Percentiles rank a stretch among this genome's conserved stretches.
phyloP scores from a whole-genome alignment of 345 rosid genomes.

The Turnera subulata region DNA sequence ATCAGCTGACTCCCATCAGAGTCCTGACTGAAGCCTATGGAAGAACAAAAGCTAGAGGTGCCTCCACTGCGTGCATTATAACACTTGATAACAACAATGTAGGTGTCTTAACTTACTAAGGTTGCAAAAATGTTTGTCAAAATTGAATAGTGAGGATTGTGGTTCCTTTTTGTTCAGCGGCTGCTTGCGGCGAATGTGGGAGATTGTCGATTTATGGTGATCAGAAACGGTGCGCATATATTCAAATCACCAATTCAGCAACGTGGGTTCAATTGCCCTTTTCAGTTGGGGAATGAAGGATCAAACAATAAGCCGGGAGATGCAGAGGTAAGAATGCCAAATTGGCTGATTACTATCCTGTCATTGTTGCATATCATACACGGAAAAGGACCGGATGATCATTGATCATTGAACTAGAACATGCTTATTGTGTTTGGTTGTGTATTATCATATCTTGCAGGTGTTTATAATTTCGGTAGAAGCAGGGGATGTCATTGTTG shows the following conservation, averaged over 20 bases:
- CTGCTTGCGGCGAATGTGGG: slow-evolving; percentile 8
- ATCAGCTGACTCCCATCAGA: slow-evolving; percentile 2
- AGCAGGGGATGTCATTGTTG: slow-evolving; percentile 18
- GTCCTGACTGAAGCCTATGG: slow-evolving; percentile 9
- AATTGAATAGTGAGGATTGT: not conserved
- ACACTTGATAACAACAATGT: not conserved
- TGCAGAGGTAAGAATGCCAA: not conserved
- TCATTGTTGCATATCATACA: too few relatives aligned
- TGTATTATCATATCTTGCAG: slow-evolving; percentile 5
- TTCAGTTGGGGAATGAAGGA: not conserved
- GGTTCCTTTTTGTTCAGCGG: not conserved
- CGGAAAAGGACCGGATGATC: too few relatives aligned
- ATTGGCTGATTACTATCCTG: too few relatives aligned
- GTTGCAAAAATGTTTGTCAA: too few relatives aligned
- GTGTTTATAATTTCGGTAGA: slow-evolving; percentile 1
- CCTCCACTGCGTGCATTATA: slow-evolving; percentile 8
- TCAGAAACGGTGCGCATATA: not conserved
- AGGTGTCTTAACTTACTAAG: not conserved
- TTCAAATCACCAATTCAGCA: slow-evolving; percentile 11
- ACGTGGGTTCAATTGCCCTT: slow-evolving; percentile 2
- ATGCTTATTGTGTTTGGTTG: too few relatives aligned
- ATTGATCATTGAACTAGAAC: too few relatives aligned
- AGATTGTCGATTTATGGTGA: slow-evolving; percentile 14
- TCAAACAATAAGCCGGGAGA: not conserved
- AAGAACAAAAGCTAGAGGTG: slow-evolving; percentile 7